Evolutionary conservation across 805 yeast species (phyloP).

Genomic region (Kodamaea lidongshanica): DNA sequence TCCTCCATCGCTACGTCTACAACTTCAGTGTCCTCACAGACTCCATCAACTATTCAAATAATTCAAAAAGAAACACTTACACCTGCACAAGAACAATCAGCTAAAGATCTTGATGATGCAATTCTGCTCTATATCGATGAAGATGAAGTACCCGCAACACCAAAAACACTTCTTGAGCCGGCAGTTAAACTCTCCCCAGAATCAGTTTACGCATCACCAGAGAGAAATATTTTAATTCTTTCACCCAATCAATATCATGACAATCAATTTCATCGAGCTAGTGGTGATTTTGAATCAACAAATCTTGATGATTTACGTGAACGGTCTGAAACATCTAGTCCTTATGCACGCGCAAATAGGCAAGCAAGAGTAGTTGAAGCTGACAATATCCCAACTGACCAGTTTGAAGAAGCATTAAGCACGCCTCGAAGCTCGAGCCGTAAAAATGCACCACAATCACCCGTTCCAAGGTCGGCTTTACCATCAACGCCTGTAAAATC

Average conservation of each 20-base stretch:
- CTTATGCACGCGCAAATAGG: constrained; percentile 37
- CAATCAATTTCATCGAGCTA: constrained; percentile 24
- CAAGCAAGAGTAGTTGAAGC: constrained; percentile 42
- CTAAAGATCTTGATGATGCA: too few relatives aligned
- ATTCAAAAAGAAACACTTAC: too few relatives aligned
- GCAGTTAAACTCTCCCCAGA: constrained; percentile 13
- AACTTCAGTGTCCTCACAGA: too few relatives aligned
- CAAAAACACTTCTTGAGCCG: constrained; percentile 10
- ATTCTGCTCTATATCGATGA: constrained; percentile 3
- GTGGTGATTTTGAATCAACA: constrained; percentile 3
- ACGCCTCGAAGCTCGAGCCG: constrained; percentile 11
- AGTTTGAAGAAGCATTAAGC: constrained; percentile 9
- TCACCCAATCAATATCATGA: constrained; percentile 37
- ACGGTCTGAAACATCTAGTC: constrained; percentile 31
- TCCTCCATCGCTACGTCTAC: too few relatives aligned
- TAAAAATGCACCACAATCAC: constrained; percentile 20
- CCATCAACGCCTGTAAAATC: constrained; percentile 24
- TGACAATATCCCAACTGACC: constrained; percentile 15
- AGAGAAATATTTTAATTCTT: constrained; percentile 30
- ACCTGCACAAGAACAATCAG: too few relatives aligned
- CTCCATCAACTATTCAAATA: too few relatives aligned
- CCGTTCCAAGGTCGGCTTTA: constrained; percentile 34
- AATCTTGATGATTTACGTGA: constrained; percentile 4
- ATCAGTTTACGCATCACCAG: constrained; percentile 8
- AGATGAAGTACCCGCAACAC: constrained; percentile 13